A percentile compares a stretch with the other conserved stretches of the same genome.
phyloP scores from a whole-genome alignment of 2,329 filamentous ascomycete species.

The Saccharata proteae region DNA sequence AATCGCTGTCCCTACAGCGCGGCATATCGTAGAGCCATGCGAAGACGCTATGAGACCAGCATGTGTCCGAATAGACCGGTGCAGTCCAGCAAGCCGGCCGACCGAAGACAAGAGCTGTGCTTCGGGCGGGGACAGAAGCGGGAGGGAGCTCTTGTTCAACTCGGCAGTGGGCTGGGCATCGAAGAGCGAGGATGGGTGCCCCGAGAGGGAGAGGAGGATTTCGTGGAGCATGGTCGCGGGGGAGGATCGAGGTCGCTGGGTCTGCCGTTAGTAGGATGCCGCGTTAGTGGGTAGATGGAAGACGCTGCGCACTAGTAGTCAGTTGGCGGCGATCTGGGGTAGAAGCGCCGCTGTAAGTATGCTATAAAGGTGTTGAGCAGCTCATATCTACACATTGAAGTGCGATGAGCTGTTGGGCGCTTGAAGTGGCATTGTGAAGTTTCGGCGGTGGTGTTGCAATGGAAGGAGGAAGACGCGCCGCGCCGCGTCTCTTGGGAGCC shows the following conservation, averaged over 20 bases:
- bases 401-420: too few relatives aligned
- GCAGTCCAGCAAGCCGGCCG: constrained; percentile 64
- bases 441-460: too few relatives aligned
- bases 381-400: constrained; percentile 27
- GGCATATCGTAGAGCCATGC: constrained; percentile 73
- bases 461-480: too few relatives aligned
- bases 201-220: constrained; percentile 90
- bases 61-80: constrained; percentile 58
- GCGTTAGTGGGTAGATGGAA: constrained; percentile 5
- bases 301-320: constrained; percentile 8
- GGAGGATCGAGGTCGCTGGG: constrained; percentile 8
- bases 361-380: constrained; percentile 21
- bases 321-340: constrained; percentile 6
- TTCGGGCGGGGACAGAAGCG: constrained; percentile 62
- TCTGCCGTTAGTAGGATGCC: constrained; percentile 8
- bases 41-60: constrained; percentile 54
- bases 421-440: too few relatives aligned
- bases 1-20: constrained; percentile 73
- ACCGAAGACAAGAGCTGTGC: constrained; percentile 67
- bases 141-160: constrained; percentile 28
- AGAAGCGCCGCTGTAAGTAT: constrained; percentile 15
- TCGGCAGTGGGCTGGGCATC: constrained; percentile 29
- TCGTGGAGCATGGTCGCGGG: constrained; percentile 75
- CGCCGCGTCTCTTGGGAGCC: too few relatives aligned
- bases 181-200: constrained; percentile 83